Evolutionary conservation across 1,284 basidiomycete genomes (phyloP), one percentile per base, ranked within the genome.

Genomic region (Puccinia horiana): DNA sequence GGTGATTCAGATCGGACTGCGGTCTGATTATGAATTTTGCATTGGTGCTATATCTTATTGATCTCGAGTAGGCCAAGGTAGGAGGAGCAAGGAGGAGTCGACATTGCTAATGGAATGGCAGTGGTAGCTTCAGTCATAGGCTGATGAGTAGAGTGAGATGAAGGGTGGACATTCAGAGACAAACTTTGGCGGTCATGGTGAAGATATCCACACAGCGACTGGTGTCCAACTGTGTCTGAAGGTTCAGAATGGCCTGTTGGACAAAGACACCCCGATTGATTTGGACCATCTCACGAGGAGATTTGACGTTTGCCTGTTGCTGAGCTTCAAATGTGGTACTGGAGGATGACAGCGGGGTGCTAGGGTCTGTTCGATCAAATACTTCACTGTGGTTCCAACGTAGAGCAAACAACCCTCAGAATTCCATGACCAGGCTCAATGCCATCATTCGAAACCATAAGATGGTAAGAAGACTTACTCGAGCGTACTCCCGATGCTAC

Each of bases 131-230:
- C 16, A 26, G 12, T 37, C n/a, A 20, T 42, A n/a, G 35, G 16
- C 35, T n/a, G 32, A 32, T 6, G 14, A 3, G 14, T n/a, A 26
- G 40, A 35, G 9, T 12, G 2, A 40, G 40, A 42, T 42, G 69
- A 29, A 6, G 61, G 40, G 20, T 9, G 4, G 20, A 23, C 2
- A n/a, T 18, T 23, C 18, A 0, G 18, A n/a, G 23, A 44, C 8
- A 82, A 84, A 94, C 95, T 91, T 96, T 96, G 4, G 93, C 93
- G 85, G 91, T 91, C 95, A 99, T 96, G 0, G 94, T 94, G 87
- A 99, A 99, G 69, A 99, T 92, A 87, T 99, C 96, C 47, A 98
- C 88, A 5, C 94, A 94, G 42, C 90, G 89, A 67, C 92, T 90
- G 0, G 94, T 92, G 77, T 92, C 91, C 63, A 99, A 90, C 42